These are phyloP conservation scores for Proliferodiscus dingleyae DNA, from an alignment of 2,329 filamentous ascomycete genomes.

Conservation along the genomic window DNA sequence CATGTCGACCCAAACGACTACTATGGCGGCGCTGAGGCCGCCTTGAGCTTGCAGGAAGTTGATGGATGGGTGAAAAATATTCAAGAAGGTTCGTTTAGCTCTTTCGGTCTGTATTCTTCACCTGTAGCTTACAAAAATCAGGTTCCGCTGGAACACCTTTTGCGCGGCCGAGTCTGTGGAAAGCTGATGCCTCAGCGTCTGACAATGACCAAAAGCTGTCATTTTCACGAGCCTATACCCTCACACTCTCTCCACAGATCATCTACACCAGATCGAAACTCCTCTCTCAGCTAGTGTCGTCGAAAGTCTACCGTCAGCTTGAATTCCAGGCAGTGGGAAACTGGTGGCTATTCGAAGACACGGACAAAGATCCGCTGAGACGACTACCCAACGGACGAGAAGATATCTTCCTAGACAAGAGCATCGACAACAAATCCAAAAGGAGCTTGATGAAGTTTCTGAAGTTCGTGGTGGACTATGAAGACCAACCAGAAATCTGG, in stretches of 20 bases:
- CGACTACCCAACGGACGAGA: constrained; percentile 86
- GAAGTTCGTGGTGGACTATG: constrained; percentile 74
- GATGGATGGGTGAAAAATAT: constrained; percentile 63
- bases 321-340: constrained; percentile 92
- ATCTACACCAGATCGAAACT: constrained; percentile 79
- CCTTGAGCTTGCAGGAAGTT: constrained; percentile 76
- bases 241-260: constrained; percentile 80
- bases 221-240: constrained; percentile 69
- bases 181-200: constrained; percentile 27
- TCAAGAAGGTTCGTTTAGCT: constrained; percentile 28
- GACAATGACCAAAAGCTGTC: constrained; percentile 42
- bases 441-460: constrained; percentile 88
- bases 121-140: constrained; percentile 18
- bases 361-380: constrained; percentile 39
- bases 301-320: constrained; percentile 79
- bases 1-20: constrained; percentile 85
- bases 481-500: constrained; percentile 57
- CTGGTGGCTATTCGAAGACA: constrained; percentile 67
- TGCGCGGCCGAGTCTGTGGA: constrained; percentile 27
- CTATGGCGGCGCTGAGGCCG: constrained; percentile 83
- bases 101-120: not conserved
- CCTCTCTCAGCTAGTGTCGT: constrained; percentile 78
- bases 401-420: constrained; percentile 78
- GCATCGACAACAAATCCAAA: constrained; percentile 75
- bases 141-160: constrained; percentile 17